Evolutionary conservation across 192 early-diverging fungal genomes (phyloP), one percentile per base, ranked within the genome.

Genomic region (Dissophora globulifera): DNA sequence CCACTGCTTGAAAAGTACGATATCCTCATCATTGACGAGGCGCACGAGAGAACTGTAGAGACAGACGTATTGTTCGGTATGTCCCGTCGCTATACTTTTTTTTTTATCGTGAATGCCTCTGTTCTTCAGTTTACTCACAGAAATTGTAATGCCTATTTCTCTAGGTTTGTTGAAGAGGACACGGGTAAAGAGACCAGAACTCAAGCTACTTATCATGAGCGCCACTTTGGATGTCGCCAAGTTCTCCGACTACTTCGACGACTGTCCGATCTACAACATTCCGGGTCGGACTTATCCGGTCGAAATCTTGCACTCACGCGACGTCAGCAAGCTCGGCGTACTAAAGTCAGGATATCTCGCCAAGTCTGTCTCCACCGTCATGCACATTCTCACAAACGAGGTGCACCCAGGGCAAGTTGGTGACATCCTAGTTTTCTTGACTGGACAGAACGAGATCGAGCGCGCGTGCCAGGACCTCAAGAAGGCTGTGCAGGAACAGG

Each of bases 401-500:
- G 88, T 92, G 9, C 58, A 35, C 40, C 52, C 72, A 1, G 58
- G 64, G 1, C 63, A 76, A 16, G 84, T 91, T 8, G 97, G 96
- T 49, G 97, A 99, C 60, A 90, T 99, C 26, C 81, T 99, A 20
- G 87, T 99, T 32, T 99, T 99, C 59, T 83, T 99, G 82, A 96
- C 97, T 0, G 97, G 97, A 17, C 95, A 96, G 68, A 88, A 94
- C 55, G 97, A 99, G 68, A 96, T 99, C 67, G 97, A 99, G 56
- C 84, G 88, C 17, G 89, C 95, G 6, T 88, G 84, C 50, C 82
- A 83, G 55, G 78, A 85, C 50, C 78, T 93, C 15, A 62, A 67
- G 23, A 84, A 86, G 48, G 84, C 83, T 7, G 78, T 92, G 5
- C 69, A 64, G 41, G 79, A 89, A 43, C 70, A 76, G 17, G 69